Conservation (phyloP, 208 protist genomes). For the Crithidia acanthocephali region DNA sequence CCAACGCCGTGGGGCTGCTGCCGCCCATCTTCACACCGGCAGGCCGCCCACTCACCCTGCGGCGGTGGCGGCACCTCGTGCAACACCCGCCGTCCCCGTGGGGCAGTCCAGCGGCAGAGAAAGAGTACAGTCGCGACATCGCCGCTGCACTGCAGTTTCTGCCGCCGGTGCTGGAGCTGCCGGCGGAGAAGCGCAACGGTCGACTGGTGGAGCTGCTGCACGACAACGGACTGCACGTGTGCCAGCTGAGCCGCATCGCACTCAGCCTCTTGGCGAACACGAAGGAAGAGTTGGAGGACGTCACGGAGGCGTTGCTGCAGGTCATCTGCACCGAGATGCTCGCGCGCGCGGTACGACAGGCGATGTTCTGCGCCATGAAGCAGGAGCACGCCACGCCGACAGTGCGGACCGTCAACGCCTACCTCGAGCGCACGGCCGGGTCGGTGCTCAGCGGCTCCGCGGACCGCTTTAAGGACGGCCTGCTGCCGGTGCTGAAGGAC, state of each 20-base stretch:
- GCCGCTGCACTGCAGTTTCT: conserved; percentile 26
- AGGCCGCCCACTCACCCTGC: conserved; percentile 33
- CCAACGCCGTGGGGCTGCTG: conserved; percentile 52
- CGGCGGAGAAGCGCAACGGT: conserved; percentile 31
- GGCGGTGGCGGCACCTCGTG: conserved; percentile 48
- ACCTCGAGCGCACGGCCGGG: conserved; percentile 46
- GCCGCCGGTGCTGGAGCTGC: conserved; percentile 27
- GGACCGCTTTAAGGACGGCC: conserved; percentile 35
- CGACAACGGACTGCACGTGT: conserved; percentile 46
- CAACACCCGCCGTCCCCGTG: conserved; percentile 28
- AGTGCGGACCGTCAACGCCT: conserved; percentile 33
- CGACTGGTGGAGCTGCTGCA: conserved; percentile 48
- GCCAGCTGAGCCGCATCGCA: conserved; percentile 41
- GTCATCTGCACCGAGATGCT: conserved; percentile 51
- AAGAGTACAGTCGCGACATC: conserved; percentile 30
- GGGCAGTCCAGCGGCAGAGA: conserved; percentile 10
- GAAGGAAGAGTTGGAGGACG: conserved; percentile 39
- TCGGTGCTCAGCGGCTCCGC: conserved; percentile 39
- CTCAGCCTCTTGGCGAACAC: conserved; percentile 31
- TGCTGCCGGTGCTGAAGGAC: conserved; percentile 40
- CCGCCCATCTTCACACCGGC: conserved; percentile 32
- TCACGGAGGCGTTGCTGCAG: conserved; percentile 35
- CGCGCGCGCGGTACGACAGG: conserved; percentile 44
- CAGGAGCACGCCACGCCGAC: conserved; percentile 27
- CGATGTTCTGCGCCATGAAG: conserved; percentile 36